Evolutionary conservation across 1,284 basidiomycete species (phyloP), one percentile per base, ranked within the genome.

Genomic region (Ganoderma boninense): DNA sequence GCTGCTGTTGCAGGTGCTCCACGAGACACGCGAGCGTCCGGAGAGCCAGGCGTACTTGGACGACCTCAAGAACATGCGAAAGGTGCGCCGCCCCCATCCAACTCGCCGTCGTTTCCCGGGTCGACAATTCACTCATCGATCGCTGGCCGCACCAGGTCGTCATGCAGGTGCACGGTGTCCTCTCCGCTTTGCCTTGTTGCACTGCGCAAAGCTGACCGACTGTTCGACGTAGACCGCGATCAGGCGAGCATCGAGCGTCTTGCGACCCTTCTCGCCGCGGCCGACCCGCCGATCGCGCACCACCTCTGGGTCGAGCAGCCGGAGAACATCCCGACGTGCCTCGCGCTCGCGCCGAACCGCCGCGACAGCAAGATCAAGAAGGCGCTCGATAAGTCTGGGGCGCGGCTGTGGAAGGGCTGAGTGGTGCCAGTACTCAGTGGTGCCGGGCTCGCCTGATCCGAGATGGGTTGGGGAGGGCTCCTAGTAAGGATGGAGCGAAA

Each of bases 261-360:
- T 8, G 78, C 82, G n/a, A 62, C 70, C 26, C 64, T 80, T 1
- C 80, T 86, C 23, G 76, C 77, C 0, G 69, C 69, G 2, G 63
- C 74, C 32, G 73, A 74, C 16, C 80, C 80, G 0, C 77, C 80
- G 4, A 77, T 84, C 49, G 79, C 79, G 18, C 82, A 88, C 69
- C 82, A 86, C 65, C 74, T 89, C 14, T 89, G 87, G 87, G 80
- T 83, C 44, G 88, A 89, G 74, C 85, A 87, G 71, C 87, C 87
- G 0, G 87, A 89, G 78, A 82, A 86, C 68, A 71, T 83, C 1
- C 82, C 87, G 1, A 87, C 88, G 0, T 88, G 86, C 71, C 76
- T 89, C 43, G 87, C 88, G 6, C 77, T 89, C 2, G 86, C 85
- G 18, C 87, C 87, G 0, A 89, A 88, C 68, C 77, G 82, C 59